Conservation (phyloP, 768 basidiomycete genomes). For the Podaxis sp. region DNA sequence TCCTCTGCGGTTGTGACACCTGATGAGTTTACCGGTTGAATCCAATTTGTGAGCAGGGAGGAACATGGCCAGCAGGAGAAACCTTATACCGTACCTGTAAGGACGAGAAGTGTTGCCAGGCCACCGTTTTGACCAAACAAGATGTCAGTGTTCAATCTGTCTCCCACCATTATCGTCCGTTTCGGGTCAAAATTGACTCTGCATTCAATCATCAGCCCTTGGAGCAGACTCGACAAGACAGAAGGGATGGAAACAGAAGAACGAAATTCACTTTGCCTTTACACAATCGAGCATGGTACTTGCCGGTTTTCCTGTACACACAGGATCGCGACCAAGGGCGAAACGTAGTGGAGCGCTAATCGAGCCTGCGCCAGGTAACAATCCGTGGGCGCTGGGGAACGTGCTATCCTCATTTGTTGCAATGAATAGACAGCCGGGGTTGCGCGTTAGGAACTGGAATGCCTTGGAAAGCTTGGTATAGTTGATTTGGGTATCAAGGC, state of each 20-base stretch:
- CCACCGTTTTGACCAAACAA: constrained; percentile 88
- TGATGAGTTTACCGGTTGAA: constrained; percentile 26
- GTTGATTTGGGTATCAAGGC: constrained; percentile 82
- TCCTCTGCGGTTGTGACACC: constrained; percentile 79
- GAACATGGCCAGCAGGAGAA: neutral
- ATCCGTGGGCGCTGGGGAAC: constrained; percentile 69
- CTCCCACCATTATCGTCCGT: constrained; percentile 93
- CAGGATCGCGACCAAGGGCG: constrained; percentile 67
- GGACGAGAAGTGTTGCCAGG: constrained; percentile 82
- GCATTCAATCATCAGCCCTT: constrained; percentile 11
- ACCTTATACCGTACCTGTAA: constrained; percentile 65
- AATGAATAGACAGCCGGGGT: constrained; percentile 80
- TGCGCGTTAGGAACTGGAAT: constrained; percentile 83
- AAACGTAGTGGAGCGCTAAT: constrained; percentile 81
- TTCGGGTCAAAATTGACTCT: constrained; percentile 87
- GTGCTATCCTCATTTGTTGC: constrained; percentile 94
- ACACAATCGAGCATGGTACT: constrained; percentile 93
- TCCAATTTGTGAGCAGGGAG: neutral
- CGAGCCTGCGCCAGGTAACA: constrained; percentile 85
- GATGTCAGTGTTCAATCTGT: constrained; percentile 95
- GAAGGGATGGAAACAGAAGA: neutral
- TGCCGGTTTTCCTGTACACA: constrained; percentile 89
- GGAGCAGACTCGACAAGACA: constrained; percentile 5
- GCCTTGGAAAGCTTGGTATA: constrained; percentile 96
- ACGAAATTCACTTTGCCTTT: constrained; percentile 50